A percentile compares a stretch with the other conserved stretches of the same genome.
Evolutionary conservation across 441 rosid species (phyloP).

Genomic region (Gossypium trilobum): DNA sequence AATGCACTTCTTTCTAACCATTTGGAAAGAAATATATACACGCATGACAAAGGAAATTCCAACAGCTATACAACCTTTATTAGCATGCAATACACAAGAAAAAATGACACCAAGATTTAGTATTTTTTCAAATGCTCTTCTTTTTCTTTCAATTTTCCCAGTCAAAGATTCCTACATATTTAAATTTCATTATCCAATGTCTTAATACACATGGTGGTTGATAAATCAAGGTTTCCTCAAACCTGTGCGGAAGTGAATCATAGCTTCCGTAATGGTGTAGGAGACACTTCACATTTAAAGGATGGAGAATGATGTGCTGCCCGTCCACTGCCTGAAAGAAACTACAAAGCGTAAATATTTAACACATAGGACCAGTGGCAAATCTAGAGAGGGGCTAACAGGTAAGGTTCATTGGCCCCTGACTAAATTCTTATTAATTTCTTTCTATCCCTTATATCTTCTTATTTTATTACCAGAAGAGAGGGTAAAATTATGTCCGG

Average conservation of each 20-base stretch:
- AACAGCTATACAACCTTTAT: neutral
- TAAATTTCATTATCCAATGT: neutral
- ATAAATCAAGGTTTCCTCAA: neutral
- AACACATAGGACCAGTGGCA: neutral
- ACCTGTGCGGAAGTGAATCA: conserved; percentile 79
- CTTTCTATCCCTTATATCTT: too few species aligned
- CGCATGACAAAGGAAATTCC: neutral
- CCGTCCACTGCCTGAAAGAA: conserved; percentile 77
- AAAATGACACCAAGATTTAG: neutral
- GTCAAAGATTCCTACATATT: neutral
- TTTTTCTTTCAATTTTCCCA: neutral
- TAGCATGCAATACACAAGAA: neutral
- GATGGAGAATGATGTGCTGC: conserved; percentile 80
- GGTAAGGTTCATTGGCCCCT: neutral
- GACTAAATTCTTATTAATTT: too few species aligned
- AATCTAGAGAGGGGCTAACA: neutral
- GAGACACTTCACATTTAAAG: conserved; percentile 83
- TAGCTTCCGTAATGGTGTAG: conserved; percentile 77
- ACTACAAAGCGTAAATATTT: neutral
- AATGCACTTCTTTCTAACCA: neutral
- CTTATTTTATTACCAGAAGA: neutral
- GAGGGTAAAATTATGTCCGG: too few species aligned
- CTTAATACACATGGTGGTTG: neutral
- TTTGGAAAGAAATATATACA: neutral
- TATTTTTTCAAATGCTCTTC: neutral